phyloP scores from a whole-genome alignment of 352 stramenopile species.

The Globisporangium carolinianum region DNA sequence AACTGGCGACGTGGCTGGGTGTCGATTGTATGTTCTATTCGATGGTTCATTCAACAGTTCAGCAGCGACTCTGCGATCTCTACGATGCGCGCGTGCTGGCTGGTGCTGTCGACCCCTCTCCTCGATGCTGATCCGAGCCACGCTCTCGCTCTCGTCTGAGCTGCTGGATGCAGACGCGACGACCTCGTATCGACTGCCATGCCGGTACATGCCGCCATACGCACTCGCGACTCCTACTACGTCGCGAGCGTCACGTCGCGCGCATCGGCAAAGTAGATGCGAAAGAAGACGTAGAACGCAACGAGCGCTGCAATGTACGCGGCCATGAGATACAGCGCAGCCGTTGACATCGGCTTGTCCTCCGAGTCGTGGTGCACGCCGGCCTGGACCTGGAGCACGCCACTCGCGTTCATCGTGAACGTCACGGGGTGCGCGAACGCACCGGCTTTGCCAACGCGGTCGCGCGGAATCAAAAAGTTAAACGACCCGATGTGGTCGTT shows the following conservation, averaged over 20 bases:
- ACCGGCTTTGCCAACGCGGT: conserved; percentile 66
- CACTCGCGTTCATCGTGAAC: conserved; percentile 84
- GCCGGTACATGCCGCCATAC: no score
- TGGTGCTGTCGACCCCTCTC: no score
- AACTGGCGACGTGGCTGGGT: no score
- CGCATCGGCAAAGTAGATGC: conserved; percentile 55
- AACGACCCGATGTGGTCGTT: conserved; percentile 86
- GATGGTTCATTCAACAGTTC: no score
- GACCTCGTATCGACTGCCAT: no score
- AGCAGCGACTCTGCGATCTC: no score
- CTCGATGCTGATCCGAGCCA: no score
- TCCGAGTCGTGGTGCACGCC: conserved; percentile 75
- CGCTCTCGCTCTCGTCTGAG: no score
- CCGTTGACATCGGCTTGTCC: conserved; percentile 66
- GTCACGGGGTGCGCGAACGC: conserved; percentile 76
- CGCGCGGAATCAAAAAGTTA: conserved; percentile 67
- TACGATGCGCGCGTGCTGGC: no score
- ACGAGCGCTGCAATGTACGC: conserved; percentile 39
- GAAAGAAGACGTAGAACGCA: conserved; percentile 59
- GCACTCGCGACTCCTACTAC: not conserved
- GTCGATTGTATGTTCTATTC: no score
- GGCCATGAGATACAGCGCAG: conserved; percentile 29
- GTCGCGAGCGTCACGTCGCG: conserved; percentile 29
- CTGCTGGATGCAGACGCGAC: no score
- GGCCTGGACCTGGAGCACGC: conserved; percentile 76